phyloP scores from a whole-genome alignment of 2,329 filamentous ascomycete species.

The Ophiocordyceps australis region DNA sequence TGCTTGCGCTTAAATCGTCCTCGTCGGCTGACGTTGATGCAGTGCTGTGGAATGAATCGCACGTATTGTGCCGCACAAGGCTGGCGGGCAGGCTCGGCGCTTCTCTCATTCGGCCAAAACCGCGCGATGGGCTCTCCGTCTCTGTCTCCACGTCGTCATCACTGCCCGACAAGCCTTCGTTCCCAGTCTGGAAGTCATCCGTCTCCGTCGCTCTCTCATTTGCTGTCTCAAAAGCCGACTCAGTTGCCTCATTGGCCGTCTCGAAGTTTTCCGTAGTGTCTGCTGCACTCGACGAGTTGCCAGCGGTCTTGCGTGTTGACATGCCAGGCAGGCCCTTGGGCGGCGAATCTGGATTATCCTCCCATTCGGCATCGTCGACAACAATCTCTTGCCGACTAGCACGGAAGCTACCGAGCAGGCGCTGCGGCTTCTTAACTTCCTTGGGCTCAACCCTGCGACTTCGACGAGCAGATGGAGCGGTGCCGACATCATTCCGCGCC shows the following conservation, averaged over 20 bases:
- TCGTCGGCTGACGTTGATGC: slow-evolving; percentile 72
- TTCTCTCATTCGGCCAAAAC: slow-evolving; percentile 21
- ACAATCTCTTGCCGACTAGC: slow-evolving; percentile 62
- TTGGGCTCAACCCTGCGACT: slow-evolving; percentile 45
- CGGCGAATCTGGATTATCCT: slow-evolving; percentile 44
- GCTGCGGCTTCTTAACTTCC: slow-evolving; percentile 62
- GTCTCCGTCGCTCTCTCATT: slow-evolving; percentile 78
- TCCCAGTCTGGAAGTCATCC: slow-evolving; percentile 89
- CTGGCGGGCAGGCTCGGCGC: slow-evolving; percentile 20
- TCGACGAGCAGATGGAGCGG: slow-evolving; percentile 32
- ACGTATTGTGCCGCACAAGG: slow-evolving; percentile 25
- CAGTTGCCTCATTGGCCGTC: slow-evolving; percentile 60
- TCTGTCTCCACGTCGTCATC: slow-evolving; percentile 83
- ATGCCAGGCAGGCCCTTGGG: slow-evolving; percentile 8
- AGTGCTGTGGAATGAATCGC: slow-evolving; percentile 65
- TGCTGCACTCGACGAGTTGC: slow-evolving; percentile 9
- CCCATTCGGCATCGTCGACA: slow-evolving; percentile 72
- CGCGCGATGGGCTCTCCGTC: slow-evolving; percentile 48
- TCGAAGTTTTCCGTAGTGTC: slow-evolving; percentile 56
- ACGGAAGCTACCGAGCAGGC: slow-evolving; percentile 60
- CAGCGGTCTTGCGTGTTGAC: slow-evolving; percentile 5
- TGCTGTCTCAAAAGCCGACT: slow-evolving; percentile 45
- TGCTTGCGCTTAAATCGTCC: slow-evolving; percentile 26
- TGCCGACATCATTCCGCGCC: slow-evolving; percentile 33
- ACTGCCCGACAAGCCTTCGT: slow-evolving; percentile 57